A percentile compares a stretch with the other conserved stretches of the same genome.
Conservation (phyloP, 371 early-diverging fungal genomes). For the Lichtheimia ornata region DNA sequence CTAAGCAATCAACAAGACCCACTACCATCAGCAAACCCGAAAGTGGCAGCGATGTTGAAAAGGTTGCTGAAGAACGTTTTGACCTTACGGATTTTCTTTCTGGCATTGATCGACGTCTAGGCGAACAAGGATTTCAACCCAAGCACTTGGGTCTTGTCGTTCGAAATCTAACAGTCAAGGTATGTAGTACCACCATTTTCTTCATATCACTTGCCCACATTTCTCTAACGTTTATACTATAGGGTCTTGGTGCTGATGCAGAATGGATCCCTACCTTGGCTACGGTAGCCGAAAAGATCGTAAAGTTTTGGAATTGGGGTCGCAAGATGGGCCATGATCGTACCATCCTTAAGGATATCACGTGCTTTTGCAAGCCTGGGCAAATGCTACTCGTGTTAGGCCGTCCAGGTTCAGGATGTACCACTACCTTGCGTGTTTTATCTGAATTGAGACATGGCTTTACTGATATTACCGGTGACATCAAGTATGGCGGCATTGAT, state of each 20-base stretch:
- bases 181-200: background rate
- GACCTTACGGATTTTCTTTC: conserved; percentile 15
- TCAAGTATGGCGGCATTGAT: conserved; percentile 43
- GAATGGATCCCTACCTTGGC: conserved; percentile 28
- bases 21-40: too few relatives aligned
- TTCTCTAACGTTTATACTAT: background rate
- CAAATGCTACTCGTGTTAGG: conserved; percentile 75
- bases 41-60: too few relatives aligned
- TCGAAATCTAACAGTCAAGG: conserved; percentile 44
- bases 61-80: conserved; percentile 11
- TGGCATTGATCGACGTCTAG: background rate
- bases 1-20: conserved; percentile 28
- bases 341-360: conserved; percentile 48
- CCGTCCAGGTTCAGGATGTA: conserved; percentile 70
- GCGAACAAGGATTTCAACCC: conserved; percentile 36
- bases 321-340: conserved; percentile 13
- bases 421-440: conserved; percentile 64
- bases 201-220: background rate
- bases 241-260: conserved; percentile 41
- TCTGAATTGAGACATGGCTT: conserved; percentile 61
- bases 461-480: conserved; percentile 41
- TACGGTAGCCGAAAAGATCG: background rate
- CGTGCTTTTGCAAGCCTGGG: conserved; percentile 60
- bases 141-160: conserved; percentile 48
- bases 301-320: conserved; percentile 29